phyloP scores from a whole-genome alignment of 345 rosid species.

The Heritiera littoralis region DNA sequence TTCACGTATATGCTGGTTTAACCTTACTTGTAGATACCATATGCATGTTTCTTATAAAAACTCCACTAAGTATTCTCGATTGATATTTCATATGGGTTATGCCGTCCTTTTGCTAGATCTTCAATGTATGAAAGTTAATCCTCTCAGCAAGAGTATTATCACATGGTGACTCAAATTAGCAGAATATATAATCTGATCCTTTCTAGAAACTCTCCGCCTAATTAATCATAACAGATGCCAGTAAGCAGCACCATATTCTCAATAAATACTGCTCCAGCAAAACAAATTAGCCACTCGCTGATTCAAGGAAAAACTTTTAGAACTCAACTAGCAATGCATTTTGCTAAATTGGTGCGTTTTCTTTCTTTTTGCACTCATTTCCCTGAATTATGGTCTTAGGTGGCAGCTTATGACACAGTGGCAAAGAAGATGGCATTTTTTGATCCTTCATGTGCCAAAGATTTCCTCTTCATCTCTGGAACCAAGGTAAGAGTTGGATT shows the following conservation, averaged over 20 bases:
- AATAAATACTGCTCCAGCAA: neutral
- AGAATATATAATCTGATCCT: neutral
- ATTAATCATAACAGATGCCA: neutral
- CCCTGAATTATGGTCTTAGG: conserved; percentile 42
- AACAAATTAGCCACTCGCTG: neutral
- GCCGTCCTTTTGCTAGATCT: neutral
- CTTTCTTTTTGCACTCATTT: neutral
- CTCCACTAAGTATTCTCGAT: neutral
- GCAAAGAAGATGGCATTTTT: conserved; percentile 96
- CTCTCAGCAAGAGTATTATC: neutral
- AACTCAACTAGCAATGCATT: neutral
- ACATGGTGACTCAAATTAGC: neutral
- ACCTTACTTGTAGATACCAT: neutral
- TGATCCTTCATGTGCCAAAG: conserved; percentile 81
- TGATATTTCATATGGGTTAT: neutral
- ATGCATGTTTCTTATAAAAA: neutral
- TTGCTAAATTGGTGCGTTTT: neutral
- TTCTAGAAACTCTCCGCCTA: neutral
- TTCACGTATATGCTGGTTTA: conserved; percentile 12
- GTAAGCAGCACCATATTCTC: neutral
- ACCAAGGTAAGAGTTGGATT: conserved; percentile 61
- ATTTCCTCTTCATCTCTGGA: conserved; percentile 96
- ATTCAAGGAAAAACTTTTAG: neutral
- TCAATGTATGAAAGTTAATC: neutral
- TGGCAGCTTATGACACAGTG: conserved; percentile 84